Evolutionary conservation across 2,329 filamentous ascomycete genomes (phyloP).

Genomic region (Drechmeria coniospora): DNA sequence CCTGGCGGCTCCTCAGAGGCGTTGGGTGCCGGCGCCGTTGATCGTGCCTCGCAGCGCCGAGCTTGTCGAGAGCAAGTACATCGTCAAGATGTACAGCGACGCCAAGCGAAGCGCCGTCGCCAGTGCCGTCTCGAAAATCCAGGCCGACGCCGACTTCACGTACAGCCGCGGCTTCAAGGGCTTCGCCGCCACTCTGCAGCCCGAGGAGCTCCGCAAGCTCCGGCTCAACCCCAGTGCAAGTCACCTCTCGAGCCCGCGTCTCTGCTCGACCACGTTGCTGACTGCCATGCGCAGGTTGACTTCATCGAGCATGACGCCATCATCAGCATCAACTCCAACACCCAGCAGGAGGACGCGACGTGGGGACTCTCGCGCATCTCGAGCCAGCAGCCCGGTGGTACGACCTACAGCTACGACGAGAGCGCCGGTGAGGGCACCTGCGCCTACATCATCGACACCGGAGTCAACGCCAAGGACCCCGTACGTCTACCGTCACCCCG

Average conservation of each 20-base stretch:
- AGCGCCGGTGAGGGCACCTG: conserved; percentile 23
- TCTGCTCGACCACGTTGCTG: background rate
- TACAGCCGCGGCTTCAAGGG: conserved; percentile 13
- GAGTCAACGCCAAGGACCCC: conserved; percentile 19
- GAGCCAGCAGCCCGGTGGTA: conserved; percentile 10
- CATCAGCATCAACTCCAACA: conserved; percentile 36
- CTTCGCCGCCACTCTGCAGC: conserved; percentile 13
- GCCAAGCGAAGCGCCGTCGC: conserved; percentile 9
- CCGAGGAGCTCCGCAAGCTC: conserved; percentile 11
- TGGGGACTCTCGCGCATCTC: conserved; percentile 26
- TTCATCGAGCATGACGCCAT: conserved; percentile 25
- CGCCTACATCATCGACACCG: conserved; percentile 30
- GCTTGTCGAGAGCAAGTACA: conserved; percentile 20
- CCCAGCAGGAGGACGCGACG: conserved; percentile 21
- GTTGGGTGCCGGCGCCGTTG: conserved; percentile 18
- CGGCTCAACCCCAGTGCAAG: conserved; percentile 11
- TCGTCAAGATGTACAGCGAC: conserved; percentile 19
- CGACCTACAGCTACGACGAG: conserved; percentile 21
- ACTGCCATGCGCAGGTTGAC: conserved; percentile 8
- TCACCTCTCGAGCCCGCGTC: background rate
- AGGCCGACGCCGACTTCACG: conserved; percentile 16
- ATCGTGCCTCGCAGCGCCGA: conserved; percentile 15
- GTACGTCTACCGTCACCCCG: too few species aligned
- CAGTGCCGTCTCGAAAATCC: conserved; percentile 12
- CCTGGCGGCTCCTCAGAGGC: conserved; percentile 15